A percentile compares a stretch with the other conserved stretches of the same genome.
phyloP scores from a whole-genome alignment of 2,329 filamentous ascomycete species.

The Neoascochyta sp. region DNA sequence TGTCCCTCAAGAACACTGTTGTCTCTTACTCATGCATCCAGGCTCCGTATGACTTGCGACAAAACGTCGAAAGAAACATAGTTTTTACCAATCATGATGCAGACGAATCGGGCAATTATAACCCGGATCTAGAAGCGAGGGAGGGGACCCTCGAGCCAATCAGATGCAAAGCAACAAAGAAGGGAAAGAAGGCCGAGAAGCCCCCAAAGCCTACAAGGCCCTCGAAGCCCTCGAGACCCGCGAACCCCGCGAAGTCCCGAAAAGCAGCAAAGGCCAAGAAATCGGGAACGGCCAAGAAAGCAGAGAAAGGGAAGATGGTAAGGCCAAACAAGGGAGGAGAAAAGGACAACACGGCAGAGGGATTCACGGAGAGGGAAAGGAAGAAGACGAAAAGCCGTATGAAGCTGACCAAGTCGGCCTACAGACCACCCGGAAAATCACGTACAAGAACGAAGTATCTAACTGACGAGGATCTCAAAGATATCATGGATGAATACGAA shows the following conservation, averaged over 20 bases:
- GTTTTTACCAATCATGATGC: constrained; percentile 33
- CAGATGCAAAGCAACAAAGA: constrained; percentile 12
- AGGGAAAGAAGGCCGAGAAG: constrained; percentile 10
- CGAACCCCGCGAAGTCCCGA: too few species aligned
- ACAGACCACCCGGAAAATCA: too few species aligned
- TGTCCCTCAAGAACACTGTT: neutral
- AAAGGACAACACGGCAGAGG: too few species aligned
- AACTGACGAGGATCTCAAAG: constrained; percentile 15
- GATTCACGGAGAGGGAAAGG: too few species aligned
- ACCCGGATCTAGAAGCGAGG: constrained; percentile 19
- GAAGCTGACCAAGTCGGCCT: too few species aligned
- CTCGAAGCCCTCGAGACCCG: too few species aligned
- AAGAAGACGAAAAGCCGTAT: too few species aligned
- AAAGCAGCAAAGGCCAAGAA: constrained; percentile 10
- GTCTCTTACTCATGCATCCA: constrained; percentile 5
- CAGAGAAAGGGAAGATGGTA: too few species aligned
- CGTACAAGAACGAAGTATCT: too few species aligned
- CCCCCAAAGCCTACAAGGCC: too few species aligned
- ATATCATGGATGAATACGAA: constrained; percentile 8
- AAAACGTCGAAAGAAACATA: constrained; percentile 20
- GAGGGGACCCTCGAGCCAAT: constrained; percentile 4
- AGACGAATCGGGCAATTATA: constrained; percentile 39
- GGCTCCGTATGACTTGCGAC: constrained; percentile 20
- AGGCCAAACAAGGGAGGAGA: too few species aligned
- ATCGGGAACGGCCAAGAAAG: too few species aligned